phyloP scores from a whole-genome alignment of 2,329 filamentous ascomycete genomes.

The Hypoxylon sp. region DNA sequence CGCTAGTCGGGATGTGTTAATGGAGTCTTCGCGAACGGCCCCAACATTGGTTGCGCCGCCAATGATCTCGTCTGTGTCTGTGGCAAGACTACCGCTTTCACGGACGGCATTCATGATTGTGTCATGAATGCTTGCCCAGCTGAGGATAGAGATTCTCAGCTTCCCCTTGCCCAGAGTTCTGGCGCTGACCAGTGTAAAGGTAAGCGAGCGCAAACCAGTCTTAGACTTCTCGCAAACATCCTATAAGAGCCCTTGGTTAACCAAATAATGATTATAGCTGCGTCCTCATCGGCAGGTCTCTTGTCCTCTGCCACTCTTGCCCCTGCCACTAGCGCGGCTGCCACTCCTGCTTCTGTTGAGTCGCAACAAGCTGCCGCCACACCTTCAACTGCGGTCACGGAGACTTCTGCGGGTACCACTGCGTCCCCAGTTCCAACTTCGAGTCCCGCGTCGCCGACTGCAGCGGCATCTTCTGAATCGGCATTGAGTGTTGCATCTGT shows the following conservation, averaged over 20 bases:
- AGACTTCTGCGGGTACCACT: constrained; percentile 23
- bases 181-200: constrained; percentile 52
- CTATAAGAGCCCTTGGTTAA: constrained; percentile 12
- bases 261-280: constrained; percentile 33
- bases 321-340: constrained; percentile 11
- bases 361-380: constrained; percentile 32
- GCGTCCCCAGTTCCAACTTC: constrained; percentile 17
- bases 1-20: constrained; percentile 50
- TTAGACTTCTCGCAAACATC: not conserved
- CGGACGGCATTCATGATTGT: constrained; percentile 60
- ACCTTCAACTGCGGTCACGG: constrained; percentile 21
- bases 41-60: constrained; percentile 48
- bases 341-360: constrained; percentile 14
- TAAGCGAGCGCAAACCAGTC: constrained; percentile 40
- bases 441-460: constrained; percentile 8
- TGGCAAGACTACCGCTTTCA: constrained; percentile 51
- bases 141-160: constrained; percentile 50
- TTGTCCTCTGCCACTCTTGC: constrained; percentile 25
- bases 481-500: constrained; percentile 18
- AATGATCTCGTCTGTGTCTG: constrained; percentile 60
- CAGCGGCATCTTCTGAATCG: constrained; percentile 12
- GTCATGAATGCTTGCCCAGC: constrained; percentile 53
- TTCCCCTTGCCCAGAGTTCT: constrained; percentile 51
- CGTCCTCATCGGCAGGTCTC: constrained; percentile 34
- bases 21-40: constrained; percentile 47